Percentiles rank a stretch among this genome's conserved stretches.
Evolutionary conservation across 192 early-diverging fungal genomes (phyloP).

Genomic region (Spizellomyces punctatus): DNA sequence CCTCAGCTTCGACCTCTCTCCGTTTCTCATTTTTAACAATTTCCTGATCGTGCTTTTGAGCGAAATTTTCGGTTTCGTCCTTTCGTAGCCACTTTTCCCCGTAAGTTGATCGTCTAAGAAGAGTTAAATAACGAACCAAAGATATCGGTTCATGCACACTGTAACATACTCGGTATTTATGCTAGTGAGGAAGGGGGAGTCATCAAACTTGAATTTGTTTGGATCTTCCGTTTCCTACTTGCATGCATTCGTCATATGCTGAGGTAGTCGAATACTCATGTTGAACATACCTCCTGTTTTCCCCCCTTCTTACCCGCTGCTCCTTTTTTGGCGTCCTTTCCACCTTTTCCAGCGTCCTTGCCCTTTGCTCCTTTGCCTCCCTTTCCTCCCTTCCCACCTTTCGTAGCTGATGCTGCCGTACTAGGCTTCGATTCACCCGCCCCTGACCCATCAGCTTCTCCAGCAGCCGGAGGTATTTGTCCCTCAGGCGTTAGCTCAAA

Average conservation of each 20-base stretch:
- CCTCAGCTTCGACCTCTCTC: slow-evolving; percentile 62
- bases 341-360: slow-evolving; percentile 31
- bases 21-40: slow-evolving; percentile 64
- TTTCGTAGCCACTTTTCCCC: slow-evolving; percentile 53
- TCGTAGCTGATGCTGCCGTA: slow-evolving; percentile 16
- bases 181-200: slow-evolving; percentile 46
- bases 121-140: not conserved
- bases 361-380: slow-evolving; percentile 33
- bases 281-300: slow-evolving; percentile 18
- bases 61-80: slow-evolving; percentile 64
- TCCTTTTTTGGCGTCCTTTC: slow-evolving; percentile 34
- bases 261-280: not conserved
- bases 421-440: slow-evolving; percentile 29
- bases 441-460: slow-evolving; percentile 8
- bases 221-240: slow-evolving; percentile 50
- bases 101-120: slow-evolving; percentile 35
- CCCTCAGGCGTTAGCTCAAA: slow-evolving; percentile 40
- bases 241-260: not conserved
- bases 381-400: slow-evolving; percentile 32
- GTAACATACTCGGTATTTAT: slow-evolving; percentile 47
- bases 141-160: too few relatives aligned
- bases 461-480: slow-evolving; percentile 11
- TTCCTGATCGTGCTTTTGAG: slow-evolving; percentile 66
- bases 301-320: slow-evolving; percentile 28
- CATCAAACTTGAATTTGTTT: slow-evolving; percentile 49